Conservation (phyloP, 2,329 filamentous ascomycete genomes). For the Cyclaneusma minus region DNA sequence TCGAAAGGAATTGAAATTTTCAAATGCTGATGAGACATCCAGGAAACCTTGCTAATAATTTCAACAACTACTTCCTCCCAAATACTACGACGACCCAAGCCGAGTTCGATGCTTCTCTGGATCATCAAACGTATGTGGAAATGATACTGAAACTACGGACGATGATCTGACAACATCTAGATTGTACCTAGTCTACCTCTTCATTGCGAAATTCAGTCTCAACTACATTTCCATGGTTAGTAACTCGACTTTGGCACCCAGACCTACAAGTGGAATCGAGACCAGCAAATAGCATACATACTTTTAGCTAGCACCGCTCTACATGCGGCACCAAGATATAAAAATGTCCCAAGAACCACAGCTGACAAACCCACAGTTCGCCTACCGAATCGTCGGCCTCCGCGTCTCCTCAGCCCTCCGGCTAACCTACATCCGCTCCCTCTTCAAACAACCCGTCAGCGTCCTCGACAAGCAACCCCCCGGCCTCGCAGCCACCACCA, state of each 20-base stretch:
- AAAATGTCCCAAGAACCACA: conserved; percentile 4
- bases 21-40: not conserved
- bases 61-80: conserved; percentile 24
- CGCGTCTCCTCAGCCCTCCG: conserved; percentile 45
- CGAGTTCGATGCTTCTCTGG: conserved; percentile 25
- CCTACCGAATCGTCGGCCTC: conserved; percentile 45
- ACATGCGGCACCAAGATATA: not conserved
- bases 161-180: conserved; percentile 18
- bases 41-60: conserved; percentile 31
- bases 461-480: conserved; percentile 51
- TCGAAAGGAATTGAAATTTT: conserved; percentile 2
- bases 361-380: conserved; percentile 24
- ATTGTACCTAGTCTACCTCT: conserved; percentile 56
- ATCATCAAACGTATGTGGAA: conserved; percentile 28
- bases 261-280: conserved; percentile 25
- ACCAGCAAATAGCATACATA: conserved; percentile 3
- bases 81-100: conserved; percentile 18
- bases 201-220: conserved; percentile 47
- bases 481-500: conserved; percentile 41
- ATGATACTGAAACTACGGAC: no score
- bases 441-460: conserved; percentile 51
- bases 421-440: conserved; percentile 44
- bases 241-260: conserved; percentile 26
- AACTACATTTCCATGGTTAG: conserved; percentile 43
- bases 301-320: conserved; percentile 18